Percentiles rank a stretch among this genome's conserved stretches.
These are phyloP conservation scores for Salicornia ramosissima DNA, from an alignment of 148 eudicot genomes.

Conservation along the genomic window DNA sequence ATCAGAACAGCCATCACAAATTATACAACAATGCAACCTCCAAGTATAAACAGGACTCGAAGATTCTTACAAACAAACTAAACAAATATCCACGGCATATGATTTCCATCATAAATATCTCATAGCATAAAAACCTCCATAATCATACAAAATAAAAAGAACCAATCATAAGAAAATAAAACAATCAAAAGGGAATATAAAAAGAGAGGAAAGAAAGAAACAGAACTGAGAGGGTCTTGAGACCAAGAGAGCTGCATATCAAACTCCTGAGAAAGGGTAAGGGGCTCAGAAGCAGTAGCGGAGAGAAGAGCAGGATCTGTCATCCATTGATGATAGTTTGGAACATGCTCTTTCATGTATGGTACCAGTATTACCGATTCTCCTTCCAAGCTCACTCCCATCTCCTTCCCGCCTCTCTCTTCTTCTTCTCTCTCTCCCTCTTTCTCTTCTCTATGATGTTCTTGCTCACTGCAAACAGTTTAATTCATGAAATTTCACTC, in stretches of 20 bases:
- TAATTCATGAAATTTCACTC: too few species aligned
- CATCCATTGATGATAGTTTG: slow-evolving; percentile 83
- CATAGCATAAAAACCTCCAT: neutral
- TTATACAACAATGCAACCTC: neutral
- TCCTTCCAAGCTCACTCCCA: slow-evolving; percentile 57
- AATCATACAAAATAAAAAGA: slow-evolving; percentile 1
- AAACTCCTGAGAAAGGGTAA: slow-evolving; percentile 68
- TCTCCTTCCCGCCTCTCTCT: neutral
- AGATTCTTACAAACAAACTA: neutral
- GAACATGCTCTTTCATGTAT: slow-evolving; percentile 81
- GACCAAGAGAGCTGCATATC: slow-evolving; percentile 94
- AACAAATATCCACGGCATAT: too few species aligned
- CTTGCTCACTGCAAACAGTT: too few species aligned
- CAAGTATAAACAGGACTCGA: neutral
- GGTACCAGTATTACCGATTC: slow-evolving; percentile 70
- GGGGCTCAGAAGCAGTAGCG: slow-evolving; percentile 90
- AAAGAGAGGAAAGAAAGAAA: neutral
- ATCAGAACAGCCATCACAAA: neutral
- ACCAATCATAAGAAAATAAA: neutral
- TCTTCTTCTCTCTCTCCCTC: neutral
- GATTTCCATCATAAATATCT: neutral
- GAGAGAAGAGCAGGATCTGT: slow-evolving; percentile 71
- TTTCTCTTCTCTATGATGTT: neutral
- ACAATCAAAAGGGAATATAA: neutral
- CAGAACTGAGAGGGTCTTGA: slow-evolving; percentile 70